Evolutionary conservation across 106 monocot species (phyloP).

Genomic region (Ottelia alismoides): DNA sequence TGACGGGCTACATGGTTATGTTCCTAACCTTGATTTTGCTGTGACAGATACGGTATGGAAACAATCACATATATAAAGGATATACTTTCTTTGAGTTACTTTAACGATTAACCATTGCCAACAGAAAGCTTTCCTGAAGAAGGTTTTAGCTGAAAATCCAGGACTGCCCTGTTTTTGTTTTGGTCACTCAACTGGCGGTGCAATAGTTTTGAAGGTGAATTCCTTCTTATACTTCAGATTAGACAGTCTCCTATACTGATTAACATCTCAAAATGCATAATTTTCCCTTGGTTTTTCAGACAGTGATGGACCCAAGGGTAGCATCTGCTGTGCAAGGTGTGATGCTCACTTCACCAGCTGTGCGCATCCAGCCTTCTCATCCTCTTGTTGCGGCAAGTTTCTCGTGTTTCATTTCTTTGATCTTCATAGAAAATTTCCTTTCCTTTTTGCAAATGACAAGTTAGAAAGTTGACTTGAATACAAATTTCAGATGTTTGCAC

Average conservation of each 20-base stretch:
- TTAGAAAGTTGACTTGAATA: too few relatives aligned
- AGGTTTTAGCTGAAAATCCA: constrained; percentile 49
- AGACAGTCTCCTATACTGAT: too few relatives aligned
- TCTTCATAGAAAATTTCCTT: too few relatives aligned
- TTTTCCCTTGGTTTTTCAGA: constrained; percentile 16
- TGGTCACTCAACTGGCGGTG: constrained; percentile 87
- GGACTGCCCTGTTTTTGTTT: constrained; percentile 74
- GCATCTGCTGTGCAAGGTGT: constrained; percentile 41
- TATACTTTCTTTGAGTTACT: too few relatives aligned
- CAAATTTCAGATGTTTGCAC: constrained; percentile 80
- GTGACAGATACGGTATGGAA: constrained; percentile 67
- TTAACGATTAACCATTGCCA: constrained; percentile 4
- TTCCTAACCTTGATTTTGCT: constrained; percentile 85
- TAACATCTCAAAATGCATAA: too few relatives aligned
- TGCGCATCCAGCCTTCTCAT: constrained; percentile 75
- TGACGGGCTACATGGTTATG: constrained; percentile 93
- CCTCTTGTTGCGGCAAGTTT: constrained; percentile 49
- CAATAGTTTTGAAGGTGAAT: constrained; percentile 66
- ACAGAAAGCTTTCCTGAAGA: constrained; percentile 71
- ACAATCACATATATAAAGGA: too few relatives aligned
- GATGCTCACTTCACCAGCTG: constrained; percentile 72
- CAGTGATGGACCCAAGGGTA: constrained; percentile 56
- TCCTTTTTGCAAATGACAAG: too few relatives aligned
- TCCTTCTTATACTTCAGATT: too few relatives aligned
- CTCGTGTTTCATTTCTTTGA: too few relatives aligned